Percentiles rank a stretch among this genome's conserved stretches.
Evolutionary conservation across 257 asterid genomes (phyloP).

Genomic region (Prunella vulgaris): DNA sequence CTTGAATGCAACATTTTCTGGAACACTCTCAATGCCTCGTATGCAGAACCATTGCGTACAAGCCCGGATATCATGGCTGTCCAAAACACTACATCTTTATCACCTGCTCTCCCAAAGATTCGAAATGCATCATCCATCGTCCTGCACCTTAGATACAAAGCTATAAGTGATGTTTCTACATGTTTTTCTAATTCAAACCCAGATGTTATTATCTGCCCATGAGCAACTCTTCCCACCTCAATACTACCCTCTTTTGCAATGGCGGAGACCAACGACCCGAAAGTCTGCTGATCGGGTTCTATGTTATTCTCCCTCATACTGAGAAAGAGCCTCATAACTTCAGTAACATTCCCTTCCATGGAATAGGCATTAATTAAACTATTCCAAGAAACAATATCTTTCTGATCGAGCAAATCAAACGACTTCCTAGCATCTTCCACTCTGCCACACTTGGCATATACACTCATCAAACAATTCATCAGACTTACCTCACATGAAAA

Average conservation of each 20-base stretch:
- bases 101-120: slow-evolving; percentile 41
- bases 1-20: slow-evolving; percentile 47
- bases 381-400: slow-evolving; percentile 82
- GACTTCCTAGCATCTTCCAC: slow-evolving; percentile 49
- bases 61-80: slow-evolving; percentile 84
- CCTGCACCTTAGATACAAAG: slow-evolving; percentile 58
- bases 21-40: slow-evolving; percentile 52
- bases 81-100: slow-evolving; percentile 67
- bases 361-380: slow-evolving; percentile 66
- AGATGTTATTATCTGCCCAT: slow-evolving; percentile 45
- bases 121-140: slow-evolving; percentile 44
- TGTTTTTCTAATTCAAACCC: slow-evolving; percentile 52
- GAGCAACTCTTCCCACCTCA: slow-evolving; percentile 50
- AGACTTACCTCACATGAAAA: slow-evolving; percentile 33
- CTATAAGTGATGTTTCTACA: slow-evolving; percentile 55
- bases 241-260: slow-evolving; percentile 45
- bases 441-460: slow-evolving; percentile 65
- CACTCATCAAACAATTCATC: slow-evolving; percentile 57
- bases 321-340: slow-evolving; percentile 36
- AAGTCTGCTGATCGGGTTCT: slow-evolving; percentile 63
- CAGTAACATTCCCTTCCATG: slow-evolving; percentile 30
- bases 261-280: slow-evolving; percentile 52
- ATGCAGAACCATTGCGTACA: slow-evolving; percentile 57
- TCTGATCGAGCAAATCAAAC: slow-evolving; percentile 47
- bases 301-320: slow-evolving; percentile 49